Evolutionary conservation across 1,139 yeast genomes (phyloP).

Genomic region (Suhomyces bolitotheri): DNA sequence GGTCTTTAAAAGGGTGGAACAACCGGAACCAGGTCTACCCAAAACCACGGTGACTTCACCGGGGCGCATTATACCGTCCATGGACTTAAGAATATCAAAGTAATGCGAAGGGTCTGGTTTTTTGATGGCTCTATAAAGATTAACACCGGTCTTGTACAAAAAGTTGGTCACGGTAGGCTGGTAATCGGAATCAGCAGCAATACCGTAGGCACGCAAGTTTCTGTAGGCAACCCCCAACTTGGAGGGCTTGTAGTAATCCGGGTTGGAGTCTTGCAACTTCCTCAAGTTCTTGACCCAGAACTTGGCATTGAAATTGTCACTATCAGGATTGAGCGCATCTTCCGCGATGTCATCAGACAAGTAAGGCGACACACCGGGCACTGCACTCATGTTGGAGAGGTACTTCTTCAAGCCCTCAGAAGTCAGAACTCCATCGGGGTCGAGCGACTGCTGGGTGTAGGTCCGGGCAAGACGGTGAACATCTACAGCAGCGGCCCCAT

Average conservation of each 20-base stretch:
- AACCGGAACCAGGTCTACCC: conserved; percentile 86
- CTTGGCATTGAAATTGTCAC: conserved; percentile 59
- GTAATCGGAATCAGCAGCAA: conserved; percentile 76
- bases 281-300: conserved; percentile 76
- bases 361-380: conserved; percentile 50
- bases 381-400: conserved; percentile 51
- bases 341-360: conserved; percentile 15
- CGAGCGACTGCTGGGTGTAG: conserved; percentile 33
- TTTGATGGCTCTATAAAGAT: conserved; percentile 20
- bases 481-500: conserved; percentile 25
- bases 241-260: conserved; percentile 64
- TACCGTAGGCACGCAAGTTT: conserved; percentile 70
- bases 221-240: conserved; percentile 70
- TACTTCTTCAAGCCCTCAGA: conserved; percentile 29
- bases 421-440: conserved; percentile 9
- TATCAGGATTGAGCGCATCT: conserved; percentile 33
- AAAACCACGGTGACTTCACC: conserved; percentile 77
- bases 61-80: conserved; percentile 67
- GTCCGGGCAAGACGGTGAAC: conserved; percentile 65
- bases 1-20: conserved; percentile 74
- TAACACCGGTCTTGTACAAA: conserved; percentile 23
- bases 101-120: conserved; percentile 24
- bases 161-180: conserved; percentile 69
- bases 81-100: conserved; percentile 61
- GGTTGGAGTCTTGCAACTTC: conserved; percentile 54